Evolutionary conservation across 495 filamentous ascomycete genomes (phyloP), one percentile per base, ranked within the genome.

Genomic region (Xylaria castorea): DNA sequence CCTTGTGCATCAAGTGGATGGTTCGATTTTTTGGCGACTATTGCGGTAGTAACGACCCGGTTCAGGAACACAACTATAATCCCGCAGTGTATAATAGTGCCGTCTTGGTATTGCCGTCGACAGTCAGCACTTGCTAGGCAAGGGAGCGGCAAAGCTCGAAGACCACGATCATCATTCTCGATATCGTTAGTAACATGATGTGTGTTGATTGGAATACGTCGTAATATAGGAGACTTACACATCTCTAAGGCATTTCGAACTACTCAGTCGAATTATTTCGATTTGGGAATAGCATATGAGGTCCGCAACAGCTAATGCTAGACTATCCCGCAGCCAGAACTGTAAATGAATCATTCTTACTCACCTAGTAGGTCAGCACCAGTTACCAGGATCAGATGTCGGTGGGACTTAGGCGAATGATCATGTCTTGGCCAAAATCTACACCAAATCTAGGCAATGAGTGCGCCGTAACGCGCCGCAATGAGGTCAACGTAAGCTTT

Each of bases 371-470:
- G 32, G 9, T 38, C 50, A 27, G 18, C 38, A 18, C 34, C 34
- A 61, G 27, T 38, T 6, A n/a, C 20, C 25, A 22, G 48, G 0
- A 32, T 42, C 16, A 57, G 32, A 42, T 55, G 38, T 7, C 22
- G 20, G 30, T 8, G 32, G 34, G 36, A 46, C 20, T 25, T 16
- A 57, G 57, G 66, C 77, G 74, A 69, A 70, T 34, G 30, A 80
- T 80, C 78, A 85, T 82, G 66, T 95, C 91, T 51, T 93, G 82
- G 38, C 85, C 87, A 51, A 91, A 93, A 11, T 94, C 94, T 22
- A 92, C 93, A 16, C 94, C 94, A 77, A n/a, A 97, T 91, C 84
- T 88, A 95, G 80, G 89, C 89, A 61, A 96, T 83, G 70, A 83
- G 87, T 22, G 95, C 90, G 40, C 90, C 92, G 22, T 93, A 82